Conservation (phyloP, 2,329 filamentous ascomycete genomes). For the Xylaria sp. region DNA sequence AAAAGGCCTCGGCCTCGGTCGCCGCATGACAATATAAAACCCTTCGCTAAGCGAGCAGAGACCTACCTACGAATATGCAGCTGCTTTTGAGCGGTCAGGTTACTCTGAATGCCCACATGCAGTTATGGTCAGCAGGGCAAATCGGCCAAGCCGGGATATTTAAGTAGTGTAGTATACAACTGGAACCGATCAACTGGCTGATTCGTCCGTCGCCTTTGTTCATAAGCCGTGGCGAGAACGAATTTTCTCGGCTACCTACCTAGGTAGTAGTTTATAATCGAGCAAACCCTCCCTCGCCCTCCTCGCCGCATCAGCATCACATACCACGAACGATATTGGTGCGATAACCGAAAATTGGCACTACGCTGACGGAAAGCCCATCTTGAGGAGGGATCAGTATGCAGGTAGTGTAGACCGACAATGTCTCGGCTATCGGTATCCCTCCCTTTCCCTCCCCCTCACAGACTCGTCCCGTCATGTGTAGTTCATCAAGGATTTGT, state of each 20-base stretch:
- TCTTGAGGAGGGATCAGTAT: background rate
- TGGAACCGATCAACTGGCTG: conserved; percentile 19
- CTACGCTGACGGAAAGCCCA: background rate
- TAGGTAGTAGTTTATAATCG: background rate
- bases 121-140: conserved; percentile 37
- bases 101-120: conserved; percentile 31
- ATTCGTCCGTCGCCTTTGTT: conserved; percentile 6
- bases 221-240: conserved; percentile 3
- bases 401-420: background rate
- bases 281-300: background rate
- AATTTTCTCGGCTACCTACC: conserved; percentile 16
- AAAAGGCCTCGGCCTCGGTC: conserved; percentile 18
- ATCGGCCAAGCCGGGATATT: conserved; percentile 37
- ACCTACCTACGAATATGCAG: conserved; percentile 20
- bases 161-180: conserved; percentile 7
- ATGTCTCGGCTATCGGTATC: background rate
- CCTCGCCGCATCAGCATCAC: conserved; percentile 5
- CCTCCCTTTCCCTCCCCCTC: background rate
- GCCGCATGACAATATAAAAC: conserved; percentile 13
- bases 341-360: background rate
- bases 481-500: conserved; percentile 7
- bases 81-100: conserved; percentile 10
- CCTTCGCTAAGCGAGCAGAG: conserved; percentile 26
- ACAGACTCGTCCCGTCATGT: background rate
- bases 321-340: conserved; percentile 5